Conservation (phyloP, 148 eudicot species). For the Selenicereus undatus region DNA sequence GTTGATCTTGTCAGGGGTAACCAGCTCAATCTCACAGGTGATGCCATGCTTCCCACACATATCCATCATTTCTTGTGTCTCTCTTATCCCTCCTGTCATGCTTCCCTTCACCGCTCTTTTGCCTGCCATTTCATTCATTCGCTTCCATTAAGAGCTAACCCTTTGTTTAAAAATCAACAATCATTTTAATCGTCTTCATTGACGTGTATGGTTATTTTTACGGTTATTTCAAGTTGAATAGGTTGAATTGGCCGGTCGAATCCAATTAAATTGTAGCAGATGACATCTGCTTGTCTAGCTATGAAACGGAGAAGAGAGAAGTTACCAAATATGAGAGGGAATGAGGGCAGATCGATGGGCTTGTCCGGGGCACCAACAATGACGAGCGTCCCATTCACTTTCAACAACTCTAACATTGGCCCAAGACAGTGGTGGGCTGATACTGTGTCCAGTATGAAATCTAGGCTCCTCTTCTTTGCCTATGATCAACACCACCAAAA, state of each 20-base stretch:
- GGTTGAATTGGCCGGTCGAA: not conserved
- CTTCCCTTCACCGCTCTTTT: conserved; percentile 76
- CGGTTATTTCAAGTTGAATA: no score
- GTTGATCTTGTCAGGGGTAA: conserved; percentile 49
- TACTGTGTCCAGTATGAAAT: conserved; percentile 75
- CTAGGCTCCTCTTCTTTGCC: conserved; percentile 59
- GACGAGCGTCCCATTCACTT: conserved; percentile 69
- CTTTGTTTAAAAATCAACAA: no score
- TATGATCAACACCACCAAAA: conserved; percentile 15
- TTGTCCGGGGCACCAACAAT: conserved; percentile 89
- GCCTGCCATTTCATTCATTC: conserved; percentile 14
- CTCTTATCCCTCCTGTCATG: conserved; percentile 75
- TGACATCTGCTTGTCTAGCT: no score
- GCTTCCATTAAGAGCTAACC: no score
- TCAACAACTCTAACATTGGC: conserved; percentile 59
- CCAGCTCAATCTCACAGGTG: conserved; percentile 60
- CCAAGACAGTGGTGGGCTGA: conserved; percentile 82
- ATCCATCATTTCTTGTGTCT: conserved; percentile 88
- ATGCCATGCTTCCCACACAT: conserved; percentile 67
- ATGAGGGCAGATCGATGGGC: conserved; percentile 76
- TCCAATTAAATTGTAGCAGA: no score
- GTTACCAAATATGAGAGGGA: conserved; percentile 76
- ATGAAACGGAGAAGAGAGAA: not conserved
- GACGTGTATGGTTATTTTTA: no score
- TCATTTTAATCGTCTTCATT: no score